Evolutionary conservation across 2,329 filamentous ascomycete genomes (phyloP).

Genomic region (Corynespora cassiicola): DNA sequence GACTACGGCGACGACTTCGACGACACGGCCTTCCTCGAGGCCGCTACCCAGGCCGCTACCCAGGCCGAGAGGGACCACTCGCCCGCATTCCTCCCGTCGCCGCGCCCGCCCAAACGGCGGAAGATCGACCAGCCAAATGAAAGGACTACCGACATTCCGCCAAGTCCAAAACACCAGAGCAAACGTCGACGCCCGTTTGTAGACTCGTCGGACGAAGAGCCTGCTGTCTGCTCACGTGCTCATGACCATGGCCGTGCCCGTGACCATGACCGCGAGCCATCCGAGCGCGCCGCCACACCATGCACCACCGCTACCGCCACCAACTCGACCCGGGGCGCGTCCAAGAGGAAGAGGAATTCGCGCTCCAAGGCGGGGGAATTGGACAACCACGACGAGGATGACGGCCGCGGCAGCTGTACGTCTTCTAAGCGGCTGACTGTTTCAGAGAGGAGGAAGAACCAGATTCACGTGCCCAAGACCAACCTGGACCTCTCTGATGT

Average conservation of each 20-base stretch:
- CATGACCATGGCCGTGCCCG: slow-evolving; percentile 73
- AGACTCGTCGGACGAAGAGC: slow-evolving; percentile 33
- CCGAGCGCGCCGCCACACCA: no score
- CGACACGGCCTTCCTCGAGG: slow-evolving; percentile 70
- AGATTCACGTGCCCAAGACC: slow-evolving; percentile 51
- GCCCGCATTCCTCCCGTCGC: slow-evolving; percentile 39
- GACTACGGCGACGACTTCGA: slow-evolving; percentile 70
- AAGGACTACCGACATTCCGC: slow-evolving; percentile 26
- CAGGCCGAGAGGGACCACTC: slow-evolving; percentile 50
- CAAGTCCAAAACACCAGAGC: slow-evolving; percentile 17
- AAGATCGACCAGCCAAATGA: slow-evolving; percentile 35
- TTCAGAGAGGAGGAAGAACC: slow-evolving; percentile 47
- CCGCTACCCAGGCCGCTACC: slow-evolving; percentile 66
- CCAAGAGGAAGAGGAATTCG: slow-evolving; percentile 4
- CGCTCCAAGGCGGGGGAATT: no score
- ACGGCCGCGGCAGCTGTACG: slow-evolving; percentile 11
- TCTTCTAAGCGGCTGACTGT: slow-evolving; percentile 30
- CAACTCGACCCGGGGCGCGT: not conserved
- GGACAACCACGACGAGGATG: slow-evolving; percentile 12
- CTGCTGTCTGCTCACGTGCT: no score
- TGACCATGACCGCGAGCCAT: slow-evolving; percentile 39
- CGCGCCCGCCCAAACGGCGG: slow-evolving; percentile 45
- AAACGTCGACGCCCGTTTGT: slow-evolving; percentile 28
- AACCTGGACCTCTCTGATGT: slow-evolving; percentile 48
- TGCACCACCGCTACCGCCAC: not conserved